Percentiles rank a stretch among this genome's conserved stretches.
Evolutionary conservation across 805 yeast genomes (phyloP).

Genomic region (Tetrapisispora iriomotensis): DNA sequence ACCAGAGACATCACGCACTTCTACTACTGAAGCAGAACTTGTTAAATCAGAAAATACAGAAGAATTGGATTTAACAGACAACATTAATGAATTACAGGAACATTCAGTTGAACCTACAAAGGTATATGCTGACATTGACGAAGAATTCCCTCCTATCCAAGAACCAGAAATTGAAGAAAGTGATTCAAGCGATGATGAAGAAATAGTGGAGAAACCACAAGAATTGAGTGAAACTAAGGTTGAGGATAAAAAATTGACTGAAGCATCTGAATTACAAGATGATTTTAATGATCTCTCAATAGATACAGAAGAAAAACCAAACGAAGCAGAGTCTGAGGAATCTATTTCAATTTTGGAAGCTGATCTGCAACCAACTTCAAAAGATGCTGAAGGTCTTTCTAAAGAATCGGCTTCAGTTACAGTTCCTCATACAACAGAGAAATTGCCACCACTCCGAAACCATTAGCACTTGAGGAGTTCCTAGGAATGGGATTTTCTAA

Average conservation of each 20-base stretch:
- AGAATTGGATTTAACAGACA: constrained; percentile 8
- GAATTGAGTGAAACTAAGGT: not conserved
- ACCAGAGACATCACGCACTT: too few species aligned
- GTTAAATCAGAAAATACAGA: not conserved
- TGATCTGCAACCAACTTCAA: constrained; percentile 4
- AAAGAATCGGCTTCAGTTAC: constrained; percentile 8
- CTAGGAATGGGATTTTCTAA: constrained; percentile 82
- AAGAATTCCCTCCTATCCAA: constrained; percentile 55
- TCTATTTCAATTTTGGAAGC: not conserved
- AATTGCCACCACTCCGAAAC: constrained; percentile 37
- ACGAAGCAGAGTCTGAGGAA: not conserved
- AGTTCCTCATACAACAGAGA: constrained; percentile 13
- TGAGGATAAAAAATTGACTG: constrained; percentile 9
- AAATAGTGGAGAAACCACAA: constrained; percentile 20
- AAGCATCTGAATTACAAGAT: constrained; percentile 26
- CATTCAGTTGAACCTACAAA: constrained; percentile 3
- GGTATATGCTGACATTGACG: constrained; percentile 16
- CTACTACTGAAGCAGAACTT: not conserved
- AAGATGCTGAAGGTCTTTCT: constrained; percentile 2
- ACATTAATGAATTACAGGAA: constrained; percentile 11
- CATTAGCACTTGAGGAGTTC: constrained; percentile 62
- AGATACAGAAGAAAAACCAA: constrained; percentile 21
- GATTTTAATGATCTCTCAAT: constrained; percentile 37
- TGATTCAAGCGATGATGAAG: constrained; percentile 36
- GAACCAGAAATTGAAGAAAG: constrained; percentile 47